Conservation (phyloP, 1,284 basidiomycete genomes). For the Omphalotus olearius region DNA sequence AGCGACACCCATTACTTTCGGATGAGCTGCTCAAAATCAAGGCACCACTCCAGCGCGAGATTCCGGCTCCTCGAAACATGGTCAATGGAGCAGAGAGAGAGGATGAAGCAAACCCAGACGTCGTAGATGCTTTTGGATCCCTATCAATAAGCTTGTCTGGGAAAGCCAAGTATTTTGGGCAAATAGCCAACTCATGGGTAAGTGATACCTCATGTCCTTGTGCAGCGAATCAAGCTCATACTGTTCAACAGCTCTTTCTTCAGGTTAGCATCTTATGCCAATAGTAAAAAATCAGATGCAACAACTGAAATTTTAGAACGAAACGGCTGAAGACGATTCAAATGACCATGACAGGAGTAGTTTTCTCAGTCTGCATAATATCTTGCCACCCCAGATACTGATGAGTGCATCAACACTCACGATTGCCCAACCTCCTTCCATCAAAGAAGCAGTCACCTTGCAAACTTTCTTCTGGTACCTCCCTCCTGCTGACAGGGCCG, state of each 20-base stretch:
- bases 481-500: constrained; percentile 53
- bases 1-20: constrained; percentile 59
- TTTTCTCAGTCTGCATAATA: constrained; percentile 42
- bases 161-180: constrained; percentile 68
- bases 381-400: constrained; percentile 60
- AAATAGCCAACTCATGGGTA: constrained; percentile 75
- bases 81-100: constrained; percentile 35
- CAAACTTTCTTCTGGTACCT: constrained; percentile 66
- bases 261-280: constrained; percentile 39
- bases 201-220: constrained; percentile 21
- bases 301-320: constrained; percentile 41
- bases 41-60: constrained; percentile 65
- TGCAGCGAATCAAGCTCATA: constrained; percentile 12
- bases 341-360: constrained; percentile 42
- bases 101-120: constrained; percentile 62
- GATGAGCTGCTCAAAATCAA: constrained; percentile 71
- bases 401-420: constrained; percentile 62
- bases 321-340: constrained; percentile 51
- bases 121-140: constrained; percentile 75
- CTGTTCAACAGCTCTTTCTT: constrained; percentile 56
- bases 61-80: constrained; percentile 26
- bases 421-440: constrained; percentile 44
- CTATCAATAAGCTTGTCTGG: constrained; percentile 66
- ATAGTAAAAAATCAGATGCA: neutral
- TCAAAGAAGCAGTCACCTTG: constrained; percentile 44